Evolutionary conservation across 129 eudicot genomes (phyloP).

Genomic region (Artemisia argyi): DNA sequence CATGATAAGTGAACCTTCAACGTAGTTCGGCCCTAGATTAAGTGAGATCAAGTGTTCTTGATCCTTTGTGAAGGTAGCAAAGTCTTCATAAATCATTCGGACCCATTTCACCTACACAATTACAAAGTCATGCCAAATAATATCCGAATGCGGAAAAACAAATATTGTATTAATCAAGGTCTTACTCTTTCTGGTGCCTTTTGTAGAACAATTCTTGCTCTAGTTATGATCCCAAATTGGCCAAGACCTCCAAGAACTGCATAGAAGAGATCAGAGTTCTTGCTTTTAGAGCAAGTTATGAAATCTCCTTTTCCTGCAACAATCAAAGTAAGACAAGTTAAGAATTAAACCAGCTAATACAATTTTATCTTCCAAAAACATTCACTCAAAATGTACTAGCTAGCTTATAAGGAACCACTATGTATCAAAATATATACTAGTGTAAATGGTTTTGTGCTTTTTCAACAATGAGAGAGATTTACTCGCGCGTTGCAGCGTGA

Average conservation of each 20-base stretch:
- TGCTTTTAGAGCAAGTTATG: conserved; percentile 59
- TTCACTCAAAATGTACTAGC: too few relatives aligned
- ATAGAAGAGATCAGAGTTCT: conserved; percentile 64
- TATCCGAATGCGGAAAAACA: too few relatives aligned
- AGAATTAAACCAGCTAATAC: too few relatives aligned
- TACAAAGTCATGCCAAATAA: background rate
- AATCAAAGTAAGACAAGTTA: background rate
- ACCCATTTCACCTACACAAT: conserved; percentile 83
- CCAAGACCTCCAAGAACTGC: conserved; percentile 94
- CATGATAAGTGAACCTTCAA: conserved; percentile 76
- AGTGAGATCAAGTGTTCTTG: conserved; percentile 77
- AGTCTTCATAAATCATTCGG: conserved; percentile 69
- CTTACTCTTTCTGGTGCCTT: conserved; percentile 80
- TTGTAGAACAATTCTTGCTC: conserved; percentile 75
- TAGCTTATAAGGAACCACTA: too few relatives aligned
- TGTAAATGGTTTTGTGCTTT: too few relatives aligned
- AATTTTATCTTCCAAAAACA: too few relatives aligned
- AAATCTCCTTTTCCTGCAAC: conserved; percentile 81
- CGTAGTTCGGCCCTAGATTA: conserved; percentile 47
- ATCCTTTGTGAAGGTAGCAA: conserved; percentile 62
- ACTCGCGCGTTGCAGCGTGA: too few relatives aligned
- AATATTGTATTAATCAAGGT: too few relatives aligned
- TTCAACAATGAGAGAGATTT: too few relatives aligned
- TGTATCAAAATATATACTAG: too few relatives aligned
- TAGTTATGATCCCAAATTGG: conserved; percentile 84